Conservation (phyloP, 129 eudicot genomes). For the Ambrosia artemisiifolia region DNA sequence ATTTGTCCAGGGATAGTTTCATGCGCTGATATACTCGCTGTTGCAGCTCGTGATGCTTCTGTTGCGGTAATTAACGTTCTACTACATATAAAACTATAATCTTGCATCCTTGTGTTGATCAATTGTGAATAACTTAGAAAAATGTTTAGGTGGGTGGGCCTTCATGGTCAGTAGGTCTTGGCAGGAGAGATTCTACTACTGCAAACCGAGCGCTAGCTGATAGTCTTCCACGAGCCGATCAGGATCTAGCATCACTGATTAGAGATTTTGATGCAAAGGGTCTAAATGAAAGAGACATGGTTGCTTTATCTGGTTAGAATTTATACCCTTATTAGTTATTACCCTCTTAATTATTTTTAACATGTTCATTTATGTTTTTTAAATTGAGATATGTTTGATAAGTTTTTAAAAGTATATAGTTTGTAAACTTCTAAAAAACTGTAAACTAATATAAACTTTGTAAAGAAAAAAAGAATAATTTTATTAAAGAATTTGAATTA, state of each 20-base stretch:
- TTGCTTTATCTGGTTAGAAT: slow-evolving; percentile 54
- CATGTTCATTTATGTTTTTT: too few species aligned
- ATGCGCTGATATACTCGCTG: slow-evolving; percentile 56
- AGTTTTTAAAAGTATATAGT: too few species aligned
- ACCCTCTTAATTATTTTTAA: not conserved
- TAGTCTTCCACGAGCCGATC: slow-evolving; percentile 44
- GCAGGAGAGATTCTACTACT: slow-evolving; percentile 60
- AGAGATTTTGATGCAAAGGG: slow-evolving; percentile 47
- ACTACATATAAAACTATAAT: not conserved
- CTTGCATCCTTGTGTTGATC: not conserved
- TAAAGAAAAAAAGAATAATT: too few species aligned
- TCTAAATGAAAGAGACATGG: slow-evolving; percentile 60
- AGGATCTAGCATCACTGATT: slow-evolving; percentile 44
- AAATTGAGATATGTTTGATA: too few species aligned
- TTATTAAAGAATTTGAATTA: too few species aligned
- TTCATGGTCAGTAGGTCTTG: slow-evolving; percentile 60
- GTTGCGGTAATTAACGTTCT: slow-evolving; percentile 15
- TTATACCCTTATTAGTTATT: not conserved
- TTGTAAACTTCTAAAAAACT: too few species aligned
- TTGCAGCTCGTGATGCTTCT: slow-evolving; percentile 48
- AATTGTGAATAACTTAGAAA: not conserved
- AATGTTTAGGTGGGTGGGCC: slow-evolving; percentile 56
- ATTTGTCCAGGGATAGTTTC: slow-evolving; percentile 58
- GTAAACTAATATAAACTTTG: too few species aligned
- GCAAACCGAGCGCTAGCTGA: slow-evolving; percentile 53